Evolutionary conservation across 768 basidiomycete genomes (phyloP).

Genomic region (Crassisporium funariophilum): DNA sequence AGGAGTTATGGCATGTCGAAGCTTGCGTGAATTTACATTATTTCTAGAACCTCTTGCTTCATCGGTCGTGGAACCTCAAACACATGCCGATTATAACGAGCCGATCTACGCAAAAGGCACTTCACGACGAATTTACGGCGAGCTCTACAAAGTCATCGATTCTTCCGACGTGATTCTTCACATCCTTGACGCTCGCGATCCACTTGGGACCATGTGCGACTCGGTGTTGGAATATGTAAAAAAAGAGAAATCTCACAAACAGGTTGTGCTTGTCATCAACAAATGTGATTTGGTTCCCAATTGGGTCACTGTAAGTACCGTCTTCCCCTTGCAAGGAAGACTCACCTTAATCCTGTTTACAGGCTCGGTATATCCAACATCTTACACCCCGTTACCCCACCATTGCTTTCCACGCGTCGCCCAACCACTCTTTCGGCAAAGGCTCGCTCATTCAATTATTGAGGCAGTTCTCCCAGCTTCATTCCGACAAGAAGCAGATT

Average conservation of each 20-base stretch:
- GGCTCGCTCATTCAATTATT: conserved; percentile 96
- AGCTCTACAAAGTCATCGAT: conserved; percentile 99
- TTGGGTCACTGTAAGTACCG: conserved; percentile 88
- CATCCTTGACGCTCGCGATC: conserved; percentile 93
- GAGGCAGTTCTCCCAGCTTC: conserved; percentile 94
- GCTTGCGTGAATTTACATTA: neutral
- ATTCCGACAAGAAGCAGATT: conserved; percentile 99
- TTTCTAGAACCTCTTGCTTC: conserved; percentile 49
- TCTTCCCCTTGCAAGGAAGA: neutral
- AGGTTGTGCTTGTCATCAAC: conserved; percentile 94
- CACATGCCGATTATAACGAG: conserved; percentile 81
- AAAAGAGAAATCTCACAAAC: conserved; percentile 98
- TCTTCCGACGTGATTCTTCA: conserved; percentile 97
- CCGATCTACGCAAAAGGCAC: conserved; percentile 96
- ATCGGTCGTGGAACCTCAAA: conserved; percentile 52
- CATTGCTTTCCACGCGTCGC: conserved; percentile 97
- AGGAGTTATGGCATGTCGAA: conserved; percentile 3
- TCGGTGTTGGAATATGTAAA: conserved; percentile 90
- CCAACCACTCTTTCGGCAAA: conserved; percentile 99
- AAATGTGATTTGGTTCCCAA: conserved; percentile 98
- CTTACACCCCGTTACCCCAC: conserved; percentile 94
- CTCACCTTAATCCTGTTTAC: conserved; percentile 9
- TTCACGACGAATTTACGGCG: conserved; percentile 93
- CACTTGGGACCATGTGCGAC: conserved; percentile 92
- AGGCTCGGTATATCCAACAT: conserved; percentile 96